phyloP scores from a whole-genome alignment of 1,139 yeast genomes.

The Scheffersomyces segobiensis region DNA sequence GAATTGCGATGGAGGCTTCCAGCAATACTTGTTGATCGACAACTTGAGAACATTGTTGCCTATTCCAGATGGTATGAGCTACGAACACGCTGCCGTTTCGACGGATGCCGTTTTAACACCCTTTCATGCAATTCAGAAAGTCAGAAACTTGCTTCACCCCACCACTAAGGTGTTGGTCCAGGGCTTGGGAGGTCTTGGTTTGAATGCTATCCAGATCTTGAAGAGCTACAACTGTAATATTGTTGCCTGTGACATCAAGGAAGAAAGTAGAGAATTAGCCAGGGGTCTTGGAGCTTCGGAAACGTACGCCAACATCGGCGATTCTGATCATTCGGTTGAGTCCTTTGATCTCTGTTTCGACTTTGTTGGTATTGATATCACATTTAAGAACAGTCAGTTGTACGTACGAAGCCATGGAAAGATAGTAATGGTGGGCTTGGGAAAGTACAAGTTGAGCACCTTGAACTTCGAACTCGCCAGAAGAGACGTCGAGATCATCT shows the following conservation, averaged over 20 bases:
- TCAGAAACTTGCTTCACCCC: constrained; percentile 32
- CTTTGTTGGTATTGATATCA: constrained; percentile 45
- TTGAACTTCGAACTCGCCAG: constrained; percentile 38
- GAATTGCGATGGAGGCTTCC: constrained; percentile 52
- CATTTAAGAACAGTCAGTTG: constrained; percentile 33
- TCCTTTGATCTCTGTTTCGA: constrained; percentile 45
- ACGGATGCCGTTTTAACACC: constrained; percentile 55
- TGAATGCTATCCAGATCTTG: constrained; percentile 50
- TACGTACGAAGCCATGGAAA: constrained; percentile 40
- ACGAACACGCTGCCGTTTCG: constrained; percentile 50
- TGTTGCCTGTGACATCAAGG: constrained; percentile 42
- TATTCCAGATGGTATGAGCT: constrained; percentile 48
- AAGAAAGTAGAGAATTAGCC: constrained; percentile 30
- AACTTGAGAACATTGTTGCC: constrained; percentile 39
- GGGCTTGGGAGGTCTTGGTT: constrained; percentile 55
- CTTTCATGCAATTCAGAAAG: constrained; percentile 49
- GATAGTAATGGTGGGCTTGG: constrained; percentile 48
- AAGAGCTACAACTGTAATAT: constrained; percentile 40
- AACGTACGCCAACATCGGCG: constrained; percentile 33
- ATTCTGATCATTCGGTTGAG: constrained; percentile 28
- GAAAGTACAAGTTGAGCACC: constrained; percentile 30
- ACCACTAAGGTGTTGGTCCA: constrained; percentile 41
- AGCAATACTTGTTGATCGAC: constrained; percentile 41
- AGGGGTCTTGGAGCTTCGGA: constrained; percentile 44
- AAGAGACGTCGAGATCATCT: constrained; percentile 43